These are phyloP conservation scores for Byssoonygena ceratinophila DNA, from an alignment of 2,329 filamentous ascomycete genomes.

Conservation along the genomic window DNA sequence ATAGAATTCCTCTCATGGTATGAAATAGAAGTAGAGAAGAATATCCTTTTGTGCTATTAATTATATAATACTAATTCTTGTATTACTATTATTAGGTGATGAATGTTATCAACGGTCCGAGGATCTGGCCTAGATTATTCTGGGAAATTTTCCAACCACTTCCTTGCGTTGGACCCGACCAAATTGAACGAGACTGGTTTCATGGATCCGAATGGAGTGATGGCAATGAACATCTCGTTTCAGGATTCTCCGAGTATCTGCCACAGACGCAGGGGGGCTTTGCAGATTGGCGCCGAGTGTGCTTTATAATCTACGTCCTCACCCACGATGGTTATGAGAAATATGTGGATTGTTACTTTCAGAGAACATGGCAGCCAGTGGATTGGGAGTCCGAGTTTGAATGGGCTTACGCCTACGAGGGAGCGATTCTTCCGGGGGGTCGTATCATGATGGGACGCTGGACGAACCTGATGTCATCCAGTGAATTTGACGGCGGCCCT, in stretches of 20 bases:
- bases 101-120: background rate
- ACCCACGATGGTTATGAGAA: no score
- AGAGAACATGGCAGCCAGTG: conserved; percentile 16
- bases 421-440: conserved; percentile 38
- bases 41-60: background rate
- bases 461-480: conserved; percentile 22
- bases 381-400: conserved; percentile 21
- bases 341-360: no score
- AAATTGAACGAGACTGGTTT: conserved; percentile 18
- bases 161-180: conserved; percentile 8
- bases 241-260: conserved; percentile 30
- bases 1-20: conserved; percentile 22
- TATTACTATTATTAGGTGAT: background rate
- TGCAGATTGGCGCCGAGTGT: conserved; percentile 30
- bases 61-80: background rate
- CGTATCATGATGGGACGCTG: conserved; percentile 43
- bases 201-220: conserved; percentile 20
- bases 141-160: conserved; percentile 17
- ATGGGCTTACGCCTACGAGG: conserved; percentile 40
- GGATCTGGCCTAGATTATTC: conserved; percentile 23
- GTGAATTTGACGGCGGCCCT: conserved; percentile 21
- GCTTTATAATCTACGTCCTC: conserved; percentile 29
- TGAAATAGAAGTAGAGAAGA: background rate
- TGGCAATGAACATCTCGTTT: conserved; percentile 12
- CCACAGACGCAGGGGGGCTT: conserved; percentile 22